Evolutionary conservation across 495 filamentous ascomycete genomes (phyloP), one percentile per base, ranked within the genome.

Genomic region (Aspergillus biplanus): DNA sequence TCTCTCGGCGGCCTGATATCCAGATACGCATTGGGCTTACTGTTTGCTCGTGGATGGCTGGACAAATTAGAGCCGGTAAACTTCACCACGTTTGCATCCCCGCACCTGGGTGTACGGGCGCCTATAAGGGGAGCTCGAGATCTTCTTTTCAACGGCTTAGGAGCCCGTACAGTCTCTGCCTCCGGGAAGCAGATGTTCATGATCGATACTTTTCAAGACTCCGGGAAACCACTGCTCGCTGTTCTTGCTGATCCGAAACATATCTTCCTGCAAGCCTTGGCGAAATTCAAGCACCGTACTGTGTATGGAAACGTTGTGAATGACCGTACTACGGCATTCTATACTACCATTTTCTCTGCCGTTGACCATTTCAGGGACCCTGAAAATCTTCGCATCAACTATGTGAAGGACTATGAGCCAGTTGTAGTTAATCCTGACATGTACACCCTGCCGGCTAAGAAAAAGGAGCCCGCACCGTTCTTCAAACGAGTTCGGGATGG

Each of bases 11-110:
- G 94, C 1, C 81, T 98, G 3, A 87, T 98, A 37, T 88, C 91
- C 13, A 81, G 94, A 65, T 98, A 97, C 81, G 89, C 90, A 3
- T 83, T 97, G 59, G 95, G 94, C 4, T 73, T 98, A 65, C 81
- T 98, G 3, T 86, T 90, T 69, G 88, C 89, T 44, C 89, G 88
- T 62, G 92, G 92, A 11, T 86, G 87, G 65, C 86, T 98, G 50
- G 88, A 95, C 37, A 83, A 84, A 58, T 75, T 97, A 16, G 80
- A 91, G 69, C 93, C 95, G 16, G 83, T 96, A 73, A 97, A 97
- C 76, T 97, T 97, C 71, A 91, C 91, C 4, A 96, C 92, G 1
- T 97, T 98, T 75, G 94, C 90, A 31, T 87, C 88, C 15, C 94
- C 95, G 18, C 93, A 97, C 76, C 85, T 97, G 0, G 94, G 94